A percentile compares a stretch with the other conserved stretches of the same genome.
Conservation (phyloP, 73 alveolate species). For the Paramecium bursaria region DNA sequence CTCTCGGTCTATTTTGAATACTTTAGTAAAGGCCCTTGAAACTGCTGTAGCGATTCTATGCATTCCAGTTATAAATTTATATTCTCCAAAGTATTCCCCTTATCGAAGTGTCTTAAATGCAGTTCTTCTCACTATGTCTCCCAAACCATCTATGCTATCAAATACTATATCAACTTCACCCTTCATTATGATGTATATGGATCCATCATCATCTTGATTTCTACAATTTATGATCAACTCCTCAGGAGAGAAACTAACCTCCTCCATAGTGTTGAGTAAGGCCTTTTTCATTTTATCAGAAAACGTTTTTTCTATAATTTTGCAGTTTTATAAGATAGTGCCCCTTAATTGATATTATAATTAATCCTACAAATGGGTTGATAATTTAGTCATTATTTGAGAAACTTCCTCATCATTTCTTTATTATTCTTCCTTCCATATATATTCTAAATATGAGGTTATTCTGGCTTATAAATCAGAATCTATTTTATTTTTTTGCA, state of each 20-base stretch:
- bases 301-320: conserved; percentile 73
- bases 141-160: conserved; percentile 65
- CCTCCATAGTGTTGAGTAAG: conserved; percentile 71
- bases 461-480: conserved; percentile 79
- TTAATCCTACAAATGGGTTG: conserved; percentile 76
- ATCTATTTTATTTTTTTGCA: conserved; percentile 78
- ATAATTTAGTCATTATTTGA: conserved; percentile 73
- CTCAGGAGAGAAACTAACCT: conserved; percentile 79
- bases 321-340: conserved; percentile 74
- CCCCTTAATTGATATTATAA: conserved; percentile 77
- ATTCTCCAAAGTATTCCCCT: conserved; percentile 84
- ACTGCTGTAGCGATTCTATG: conserved; percentile 83
- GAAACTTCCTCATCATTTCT: conserved; percentile 84
- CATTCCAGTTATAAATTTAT: conserved; percentile 84
- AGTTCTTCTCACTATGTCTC: conserved; percentile 52
- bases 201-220: conserved; percentile 79
- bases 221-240: conserved; percentile 77
- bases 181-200: conserved; percentile 76
- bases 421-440: conserved; percentile 77
- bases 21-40: conserved; percentile 80
- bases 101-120: conserved; percentile 70
- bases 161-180: conserved; percentile 83
- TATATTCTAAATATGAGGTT: conserved; percentile 84
- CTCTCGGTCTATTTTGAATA: conserved; percentile 72
- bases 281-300: conserved; percentile 70